These are phyloP conservation scores for Garcia nutans DNA, from an alignment of 345 rosid genomes.

Conservation along the genomic window DNA sequence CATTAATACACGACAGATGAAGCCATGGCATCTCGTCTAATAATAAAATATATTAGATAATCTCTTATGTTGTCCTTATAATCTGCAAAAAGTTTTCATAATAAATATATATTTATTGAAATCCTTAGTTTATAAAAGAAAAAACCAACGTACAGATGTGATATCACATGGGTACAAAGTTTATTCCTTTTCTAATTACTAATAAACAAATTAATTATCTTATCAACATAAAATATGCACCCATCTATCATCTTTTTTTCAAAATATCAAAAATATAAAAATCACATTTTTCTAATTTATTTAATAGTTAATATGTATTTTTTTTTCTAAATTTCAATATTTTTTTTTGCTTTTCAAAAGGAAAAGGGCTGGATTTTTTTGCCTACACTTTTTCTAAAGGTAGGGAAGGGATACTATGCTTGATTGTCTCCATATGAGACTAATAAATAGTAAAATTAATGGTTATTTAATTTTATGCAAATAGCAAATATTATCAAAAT, in stretches of 20 bases:
- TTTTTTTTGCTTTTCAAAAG: too few relatives aligned
- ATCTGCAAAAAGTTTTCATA: background rate
- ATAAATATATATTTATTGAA: background rate
- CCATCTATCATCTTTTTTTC: too few relatives aligned
- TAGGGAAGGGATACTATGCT: background rate
- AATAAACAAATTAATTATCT: too few relatives aligned
- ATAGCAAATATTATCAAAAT: background rate
- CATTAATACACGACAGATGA: background rate
- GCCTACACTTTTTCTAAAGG: background rate
- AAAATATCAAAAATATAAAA: background rate
- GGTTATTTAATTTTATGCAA: background rate
- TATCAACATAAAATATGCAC: too few relatives aligned
- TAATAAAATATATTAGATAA: background rate
- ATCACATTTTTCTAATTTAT: too few relatives aligned
- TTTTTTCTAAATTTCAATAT: too few relatives aligned
- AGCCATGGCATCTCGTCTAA: too few relatives aligned
- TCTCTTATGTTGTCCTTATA: background rate
- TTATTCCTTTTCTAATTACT: background rate
- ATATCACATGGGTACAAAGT: background rate
- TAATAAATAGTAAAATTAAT: background rate
- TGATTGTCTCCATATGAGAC: constrained; percentile 1
- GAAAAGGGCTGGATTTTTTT: background rate
- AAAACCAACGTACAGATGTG: background rate
- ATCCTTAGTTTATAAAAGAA: background rate
- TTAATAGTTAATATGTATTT: too few relatives aligned